Base-by-base conservation (phyloP, 140 eudicot species). In the Stevia rebaudiana region DNA sequence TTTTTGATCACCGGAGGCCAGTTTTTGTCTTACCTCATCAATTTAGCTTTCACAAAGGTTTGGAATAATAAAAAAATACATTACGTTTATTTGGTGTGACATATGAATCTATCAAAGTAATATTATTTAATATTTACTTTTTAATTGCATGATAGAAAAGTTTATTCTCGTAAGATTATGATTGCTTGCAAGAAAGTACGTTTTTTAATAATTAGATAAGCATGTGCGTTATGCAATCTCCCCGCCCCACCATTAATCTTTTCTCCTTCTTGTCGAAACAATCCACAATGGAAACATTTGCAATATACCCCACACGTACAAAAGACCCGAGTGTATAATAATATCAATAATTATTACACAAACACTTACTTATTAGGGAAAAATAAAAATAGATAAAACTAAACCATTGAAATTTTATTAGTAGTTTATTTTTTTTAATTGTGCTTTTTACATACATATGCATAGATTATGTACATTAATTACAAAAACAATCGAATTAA, bases 1-100 rank as follows among this genome's bases (percentile, higher is more conserved):
- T 79, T 84, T 61, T 60, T 84, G 61, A 78, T 84, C 62, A 84
- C 92, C 0, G 83, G 83, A 24, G 87, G 92, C 57, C 87, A 84
- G 72, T 84, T 84, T 63, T 3, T 84, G 5, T 84, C 92, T 3
- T 84, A 84, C 74, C 81, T 73, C 41, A 73, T 81, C 58, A 84
- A 81, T 71, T 73, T 84, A 65, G 87, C 84, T 3, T 84, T 84
- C 53, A 84, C 92, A 33, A 61, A 78, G 84, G 91, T 75, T 4
- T 55, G 67, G 3, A 12, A 9, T 59, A 57, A 24, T 30, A 40
- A 15, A 16, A 15, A 16, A 18, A 18, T 52, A 50, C 68, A 44
- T 18, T 25, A 52, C 52, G 4, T 10, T 49, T 62, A 6, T 68
- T 37, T 68, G 13, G 48, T 23, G 43, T 40, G 43, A 41, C 65